Percentiles rank a stretch among this genome's conserved stretches.
These are phyloP conservation scores for Isabelozyma rhagii DNA, from an alignment of 805 yeast genomes.

Conservation along the genomic window DNA sequence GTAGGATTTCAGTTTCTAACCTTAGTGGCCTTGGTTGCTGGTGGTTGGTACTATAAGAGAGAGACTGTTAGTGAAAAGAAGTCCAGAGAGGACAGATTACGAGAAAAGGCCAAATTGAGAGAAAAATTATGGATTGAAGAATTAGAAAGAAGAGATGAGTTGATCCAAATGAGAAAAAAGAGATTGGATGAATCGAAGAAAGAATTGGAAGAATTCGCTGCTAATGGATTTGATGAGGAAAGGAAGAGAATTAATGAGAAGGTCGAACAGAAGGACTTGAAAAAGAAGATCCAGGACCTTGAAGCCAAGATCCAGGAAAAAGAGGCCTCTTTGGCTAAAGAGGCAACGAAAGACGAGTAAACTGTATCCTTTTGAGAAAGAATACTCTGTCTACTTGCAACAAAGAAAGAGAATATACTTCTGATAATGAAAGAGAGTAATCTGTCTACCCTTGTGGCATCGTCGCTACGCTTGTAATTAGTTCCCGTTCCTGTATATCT, in stretches of 20 bases:
- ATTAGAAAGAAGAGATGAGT: constrained; percentile 80
- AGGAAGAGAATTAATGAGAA: constrained; percentile 6
- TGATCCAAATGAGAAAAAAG: constrained; percentile 61
- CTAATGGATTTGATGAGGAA: constrained; percentile 32
- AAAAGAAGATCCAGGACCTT: neutral
- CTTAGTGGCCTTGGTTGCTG: constrained; percentile 74
- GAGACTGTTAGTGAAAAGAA: constrained; percentile 43
- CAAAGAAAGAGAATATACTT: too few species aligned
- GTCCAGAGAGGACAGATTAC: constrained; percentile 60
- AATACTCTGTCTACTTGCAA: too few species aligned
- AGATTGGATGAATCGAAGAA: constrained; percentile 62
- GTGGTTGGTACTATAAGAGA: constrained; percentile 66
- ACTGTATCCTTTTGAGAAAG: too few species aligned
- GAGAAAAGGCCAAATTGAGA: constrained; percentile 80
- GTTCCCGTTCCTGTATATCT: too few species aligned
- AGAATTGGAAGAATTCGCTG: constrained; percentile 33
- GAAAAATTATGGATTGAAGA: constrained; percentile 88
- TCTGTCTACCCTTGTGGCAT: too few species aligned
- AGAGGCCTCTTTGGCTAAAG: neutral
- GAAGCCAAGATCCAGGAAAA: neutral
- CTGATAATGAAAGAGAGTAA: too few species aligned
- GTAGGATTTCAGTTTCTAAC: constrained; percentile 85
- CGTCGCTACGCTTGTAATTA: too few species aligned
- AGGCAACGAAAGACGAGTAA: too few species aligned
- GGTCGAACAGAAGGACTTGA: neutral